Percentiles rank a stretch among this genome's conserved stretches.
phyloP scores from a whole-genome alignment of 2,329 filamentous ascomycete species.

The Exophiala phaeomuriformis region DNA sequence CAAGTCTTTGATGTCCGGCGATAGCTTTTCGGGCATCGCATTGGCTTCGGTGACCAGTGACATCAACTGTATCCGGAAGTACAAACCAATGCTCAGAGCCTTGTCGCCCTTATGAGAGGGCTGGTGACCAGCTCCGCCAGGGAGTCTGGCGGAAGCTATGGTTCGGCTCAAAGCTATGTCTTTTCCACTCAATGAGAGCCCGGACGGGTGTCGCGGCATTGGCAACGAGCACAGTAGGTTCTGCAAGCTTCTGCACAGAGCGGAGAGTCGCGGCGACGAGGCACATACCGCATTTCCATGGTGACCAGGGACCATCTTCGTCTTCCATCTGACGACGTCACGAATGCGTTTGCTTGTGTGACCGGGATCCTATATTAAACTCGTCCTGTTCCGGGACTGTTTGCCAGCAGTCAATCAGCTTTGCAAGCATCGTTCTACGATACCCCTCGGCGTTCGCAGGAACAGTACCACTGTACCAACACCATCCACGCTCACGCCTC shows the following conservation, averaged over 20 bases:
- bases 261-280: background rate
- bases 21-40: slow-evolving; percentile 1
- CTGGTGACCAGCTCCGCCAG: slow-evolving; percentile 9
- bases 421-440: background rate
- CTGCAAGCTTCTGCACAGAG: background rate
- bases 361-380: background rate
- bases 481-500: background rate
- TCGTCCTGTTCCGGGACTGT: background rate
- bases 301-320: too few species aligned
- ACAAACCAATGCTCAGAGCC: slow-evolving; percentile 6
- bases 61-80: slow-evolving; percentile 2
- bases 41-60: slow-evolving; percentile 1
- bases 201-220: background rate
- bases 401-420: background rate
- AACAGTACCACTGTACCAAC: background rate
- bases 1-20: slow-evolving; percentile 2
- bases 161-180: slow-evolving; percentile 5
- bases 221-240: background rate
- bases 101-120: slow-evolving; percentile 2
- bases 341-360: background rate
- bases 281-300: background rate
- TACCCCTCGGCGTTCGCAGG: background rate
- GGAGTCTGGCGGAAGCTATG: slow-evolving; percentile 10
- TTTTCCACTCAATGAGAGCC: background rate
- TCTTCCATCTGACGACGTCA: background rate